Percentiles rank a stretch among this genome's conserved stretches.
phyloP scores from a whole-genome alignment of 495 filamentous ascomycete species.

The Aspergillus steynii region DNA sequence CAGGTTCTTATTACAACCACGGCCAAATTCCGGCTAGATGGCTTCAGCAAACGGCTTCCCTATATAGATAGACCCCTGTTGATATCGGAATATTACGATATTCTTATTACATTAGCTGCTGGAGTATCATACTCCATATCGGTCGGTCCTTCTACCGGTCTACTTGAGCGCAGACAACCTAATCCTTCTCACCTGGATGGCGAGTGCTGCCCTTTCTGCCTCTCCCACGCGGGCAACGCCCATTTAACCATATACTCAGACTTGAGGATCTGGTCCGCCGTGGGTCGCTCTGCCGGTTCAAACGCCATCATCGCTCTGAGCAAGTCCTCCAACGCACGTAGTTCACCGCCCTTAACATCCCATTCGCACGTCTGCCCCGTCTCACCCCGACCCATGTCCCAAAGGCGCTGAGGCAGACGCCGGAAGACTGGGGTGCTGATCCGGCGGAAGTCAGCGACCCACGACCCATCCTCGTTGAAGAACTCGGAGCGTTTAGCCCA shows the following conservation, averaged over 20 bases:
- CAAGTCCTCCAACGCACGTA: slow-evolving; percentile 32
- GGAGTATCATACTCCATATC: background rate
- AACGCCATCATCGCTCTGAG: slow-evolving; percentile 35
- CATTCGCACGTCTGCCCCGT: slow-evolving; percentile 29
- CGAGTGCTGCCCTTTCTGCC: slow-evolving; percentile 16
- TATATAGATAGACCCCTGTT: too few species aligned
- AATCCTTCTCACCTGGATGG: slow-evolving; percentile 6
- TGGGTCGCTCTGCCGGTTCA: slow-evolving; percentile 36
- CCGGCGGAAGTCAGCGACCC: slow-evolving; percentile 24
- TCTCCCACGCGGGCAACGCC: slow-evolving; percentile 24
- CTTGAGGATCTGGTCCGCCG: slow-evolving; percentile 27
- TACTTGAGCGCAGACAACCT: background rate
- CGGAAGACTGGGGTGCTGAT: slow-evolving; percentile 26
- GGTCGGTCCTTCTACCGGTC: background rate
- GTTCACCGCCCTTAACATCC: slow-evolving; percentile 30
- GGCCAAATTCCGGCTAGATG: too few species aligned
- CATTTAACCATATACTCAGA: slow-evolving; percentile 27
- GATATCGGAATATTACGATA: too few species aligned
- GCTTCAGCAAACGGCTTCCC: too few species aligned
- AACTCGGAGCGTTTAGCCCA: slow-evolving; percentile 27
- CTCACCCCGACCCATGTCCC: slow-evolving; percentile 34
- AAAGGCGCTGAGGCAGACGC: slow-evolving; percentile 25
- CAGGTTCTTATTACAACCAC: too few species aligned
- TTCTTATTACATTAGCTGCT: too few species aligned
- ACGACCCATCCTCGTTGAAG: slow-evolving; percentile 27